These are phyloP conservation scores for Candida pseudoviswanathii DNA, from an alignment of 1,139 yeast species.

Conservation along the genomic window DNA sequence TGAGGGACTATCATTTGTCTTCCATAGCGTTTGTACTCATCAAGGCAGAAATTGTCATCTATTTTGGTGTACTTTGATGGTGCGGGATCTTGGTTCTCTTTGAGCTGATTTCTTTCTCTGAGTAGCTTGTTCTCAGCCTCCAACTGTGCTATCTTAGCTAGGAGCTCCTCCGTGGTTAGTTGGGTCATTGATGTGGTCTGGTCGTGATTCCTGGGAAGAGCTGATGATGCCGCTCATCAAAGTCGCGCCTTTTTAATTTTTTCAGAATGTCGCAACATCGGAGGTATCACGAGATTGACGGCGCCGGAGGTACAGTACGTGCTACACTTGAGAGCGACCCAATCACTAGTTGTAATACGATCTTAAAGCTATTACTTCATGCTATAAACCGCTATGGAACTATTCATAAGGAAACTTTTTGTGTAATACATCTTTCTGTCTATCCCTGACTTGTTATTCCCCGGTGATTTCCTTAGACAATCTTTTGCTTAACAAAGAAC, in stretches of 20 bases:
- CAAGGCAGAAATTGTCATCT: conserved; percentile 36
- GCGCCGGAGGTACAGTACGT: too few relatives aligned
- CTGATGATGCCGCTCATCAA: too few relatives aligned
- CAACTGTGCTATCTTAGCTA: conserved; percentile 22
- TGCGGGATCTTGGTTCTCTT: neutral
- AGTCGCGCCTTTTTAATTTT: neutral
- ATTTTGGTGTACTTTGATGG: conserved; percentile 2
- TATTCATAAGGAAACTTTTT: neutral
- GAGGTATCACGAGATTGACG: neutral
- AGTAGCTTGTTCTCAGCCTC: conserved; percentile 28
- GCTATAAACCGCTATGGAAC: neutral
- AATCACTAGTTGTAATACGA: neutral
- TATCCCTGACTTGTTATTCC: too few relatives aligned
- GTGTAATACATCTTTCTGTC: too few relatives aligned
- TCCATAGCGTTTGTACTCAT: conserved; percentile 85
- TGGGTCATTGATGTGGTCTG: conserved; percentile 6
- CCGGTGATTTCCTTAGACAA: conserved; percentile 29
- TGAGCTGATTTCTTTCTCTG: conserved; percentile 7
- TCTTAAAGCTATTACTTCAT: neutral
- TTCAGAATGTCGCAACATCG: neutral
- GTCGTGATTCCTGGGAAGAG: too few relatives aligned
- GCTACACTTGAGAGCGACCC: neutral
- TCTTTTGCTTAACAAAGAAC: conserved; percentile 54
- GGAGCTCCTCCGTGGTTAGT: conserved; percentile 22
- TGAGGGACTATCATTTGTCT: conserved; percentile 93